A percentile compares a stretch with the other conserved stretches of the same genome.
phyloP scores from a whole-genome alignment of 1,284 basidiomycete species.

The Cutaneotrichosporon sp. region DNA sequence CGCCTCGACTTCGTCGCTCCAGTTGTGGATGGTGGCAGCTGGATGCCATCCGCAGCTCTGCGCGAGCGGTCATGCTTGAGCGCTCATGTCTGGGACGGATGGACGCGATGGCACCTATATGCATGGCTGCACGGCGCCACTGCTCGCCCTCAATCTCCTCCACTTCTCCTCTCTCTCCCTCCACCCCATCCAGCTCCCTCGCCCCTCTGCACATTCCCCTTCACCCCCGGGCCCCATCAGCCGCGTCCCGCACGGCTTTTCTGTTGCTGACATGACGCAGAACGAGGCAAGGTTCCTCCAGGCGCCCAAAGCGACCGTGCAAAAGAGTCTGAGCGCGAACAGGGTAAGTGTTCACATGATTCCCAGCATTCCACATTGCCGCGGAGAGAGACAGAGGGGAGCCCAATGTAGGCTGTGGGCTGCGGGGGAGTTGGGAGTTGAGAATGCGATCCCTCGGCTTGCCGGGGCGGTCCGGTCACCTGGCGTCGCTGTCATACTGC shows the following conservation, averaged over 20 bases:
- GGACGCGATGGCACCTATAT: background rate
- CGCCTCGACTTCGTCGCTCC: too few species aligned
- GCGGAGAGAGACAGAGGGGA: background rate
- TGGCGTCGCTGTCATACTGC: background rate
- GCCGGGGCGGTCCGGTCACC: background rate
- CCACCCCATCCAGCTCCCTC: background rate
- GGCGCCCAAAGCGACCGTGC: conserved; percentile 5
- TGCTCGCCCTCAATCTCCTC: background rate
- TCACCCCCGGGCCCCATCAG: background rate
- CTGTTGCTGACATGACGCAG: conserved; percentile 8
- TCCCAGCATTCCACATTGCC: conserved; percentile 6
- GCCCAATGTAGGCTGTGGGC: too few species aligned
- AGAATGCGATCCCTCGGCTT: background rate
- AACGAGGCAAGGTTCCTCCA: background rate
- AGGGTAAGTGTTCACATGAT: conserved; percentile 14
- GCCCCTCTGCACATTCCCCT: background rate
- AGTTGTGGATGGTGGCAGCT: too few species aligned
- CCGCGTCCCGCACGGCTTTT: background rate
- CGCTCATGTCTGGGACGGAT: background rate
- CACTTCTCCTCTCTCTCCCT: too few species aligned
- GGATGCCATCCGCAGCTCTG: too few species aligned
- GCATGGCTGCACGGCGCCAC: background rate
- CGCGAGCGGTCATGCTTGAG: too few species aligned
- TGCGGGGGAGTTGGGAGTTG: too few species aligned
- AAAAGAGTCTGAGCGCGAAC: conserved; percentile 8